Evolutionary conservation across 768 basidiomycete species (phyloP), one percentile per base, ranked within the genome.

Genomic region (Cyclocybe cylindracea): DNA sequence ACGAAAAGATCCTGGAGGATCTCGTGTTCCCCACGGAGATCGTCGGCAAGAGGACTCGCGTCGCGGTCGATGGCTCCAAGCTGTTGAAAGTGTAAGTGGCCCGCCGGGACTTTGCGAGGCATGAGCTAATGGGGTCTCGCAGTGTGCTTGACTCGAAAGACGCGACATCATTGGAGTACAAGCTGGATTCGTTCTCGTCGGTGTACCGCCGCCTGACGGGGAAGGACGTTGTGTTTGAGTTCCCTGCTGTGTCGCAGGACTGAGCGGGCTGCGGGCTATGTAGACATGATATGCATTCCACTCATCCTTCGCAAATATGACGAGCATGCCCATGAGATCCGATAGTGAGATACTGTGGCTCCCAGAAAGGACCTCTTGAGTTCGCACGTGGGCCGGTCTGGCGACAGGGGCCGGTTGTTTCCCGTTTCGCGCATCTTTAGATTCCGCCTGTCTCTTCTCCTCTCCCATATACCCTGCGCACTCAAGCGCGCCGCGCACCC

Each of bases 1-100:
- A 98, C 82, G 96, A 98, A 75, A 91, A 88, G 80, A 95, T 98
- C 68, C 84, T 99, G 54, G 97, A 98, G 76, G 97, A 99, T 74
- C 90, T 99, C 53, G 97, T 99, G 48, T 97, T 85, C 85, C 97
- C 97, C 59, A 94, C 94, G 32, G 97, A 98, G 80, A 99, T 99
- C 70, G 91, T 95, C 63, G 97, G 97, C 66, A 98, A 98, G 87
- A 80, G 97, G 72, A 98, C 93, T 63, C 90, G 97, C 64, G 86
- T 98, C 51, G 82, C 85, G 46, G 86, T 89, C 52, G 97, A 98
- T 61, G 97, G 97, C 63, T 88, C 90, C 61, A 98, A 96, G 78
- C 79, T 96, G 59, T 79, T 98, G 70, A 93, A 94, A 88, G 96
- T 98, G 96, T 98, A 80, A 56, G 96, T 87, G 54, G 7, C 18